Percentiles rank a stretch among this genome's conserved stretches.
Evolutionary conservation across 768 basidiomycete genomes (phyloP).

Genomic region (Dacryopinax spathularia): DNA sequence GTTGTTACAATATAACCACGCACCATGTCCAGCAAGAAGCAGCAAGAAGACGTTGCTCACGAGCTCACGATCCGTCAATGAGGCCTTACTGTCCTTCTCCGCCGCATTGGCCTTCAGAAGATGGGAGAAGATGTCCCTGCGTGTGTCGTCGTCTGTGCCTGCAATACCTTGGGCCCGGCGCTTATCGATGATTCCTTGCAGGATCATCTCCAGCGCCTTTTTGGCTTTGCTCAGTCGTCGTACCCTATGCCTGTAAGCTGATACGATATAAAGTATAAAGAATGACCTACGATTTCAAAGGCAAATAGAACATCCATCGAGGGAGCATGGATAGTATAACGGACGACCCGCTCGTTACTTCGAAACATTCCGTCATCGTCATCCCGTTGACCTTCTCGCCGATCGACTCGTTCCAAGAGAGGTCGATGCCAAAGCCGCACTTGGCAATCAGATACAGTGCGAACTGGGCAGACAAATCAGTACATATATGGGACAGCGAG

Average conservation of each 20-base stretch:
- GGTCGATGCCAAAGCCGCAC: not conserved
- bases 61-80: not conserved
- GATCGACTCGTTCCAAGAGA: not conserved
- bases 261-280: not conserved
- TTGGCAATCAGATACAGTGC: slow-evolving; percentile 3
- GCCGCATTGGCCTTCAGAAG: not conserved
- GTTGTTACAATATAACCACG: not conserved
- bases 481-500: not conserved
- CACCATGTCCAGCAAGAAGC: slow-evolving; percentile 15
- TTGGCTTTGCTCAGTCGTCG: not conserved
- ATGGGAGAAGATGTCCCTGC: not conserved
- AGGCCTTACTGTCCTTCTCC: not conserved
- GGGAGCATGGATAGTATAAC: not conserved
- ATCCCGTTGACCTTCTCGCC: not conserved
- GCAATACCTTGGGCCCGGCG: not conserved
- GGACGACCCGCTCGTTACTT: not conserved
- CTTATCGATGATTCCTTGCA: not conserved
- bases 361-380: not conserved
- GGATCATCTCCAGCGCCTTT: not conserved
- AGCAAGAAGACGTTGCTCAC: slow-evolving; percentile 13
- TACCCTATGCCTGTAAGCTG: not conserved
- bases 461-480: not conserved
- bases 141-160: not conserved
- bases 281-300: not conserved
- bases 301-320: not conserved